phyloP scores from a whole-genome alignment of 2,329 filamentous ascomycete species.

The Nectriaceae sp. region DNA sequence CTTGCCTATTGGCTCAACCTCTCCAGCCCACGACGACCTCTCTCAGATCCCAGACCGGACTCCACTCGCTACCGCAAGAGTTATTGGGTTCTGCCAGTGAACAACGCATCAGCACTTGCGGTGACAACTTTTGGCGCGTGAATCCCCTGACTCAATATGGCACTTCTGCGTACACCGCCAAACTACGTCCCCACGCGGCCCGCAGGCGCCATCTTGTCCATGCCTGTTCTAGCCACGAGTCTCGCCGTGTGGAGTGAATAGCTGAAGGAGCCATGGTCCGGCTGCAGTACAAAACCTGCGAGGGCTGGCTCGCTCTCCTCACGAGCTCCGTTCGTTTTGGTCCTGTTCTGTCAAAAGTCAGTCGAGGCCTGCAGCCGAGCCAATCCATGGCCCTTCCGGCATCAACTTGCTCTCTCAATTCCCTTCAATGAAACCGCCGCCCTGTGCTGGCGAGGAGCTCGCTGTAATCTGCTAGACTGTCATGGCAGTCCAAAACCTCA shows the following conservation, averaged over 20 bases:
- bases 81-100: constrained; percentile 18
- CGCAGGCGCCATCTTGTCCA: constrained; percentile 16
- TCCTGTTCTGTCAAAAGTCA: constrained; percentile 14
- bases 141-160: constrained; percentile 20
- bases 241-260: neutral
- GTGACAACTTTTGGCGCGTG: constrained; percentile 27
- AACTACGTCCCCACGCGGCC: constrained; percentile 28
- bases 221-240: neutral
- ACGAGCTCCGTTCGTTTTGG: constrained; percentile 3
- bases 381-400: constrained; percentile 24
- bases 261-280: neutral
- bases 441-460: constrained; percentile 28
- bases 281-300: constrained; percentile 27
- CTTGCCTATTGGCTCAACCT: constrained; percentile 27
- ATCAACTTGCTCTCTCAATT: constrained; percentile 10
- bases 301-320: constrained; percentile 18
- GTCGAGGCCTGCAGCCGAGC: constrained; percentile 23
- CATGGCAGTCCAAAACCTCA: constrained; percentile 26
- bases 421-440: constrained; percentile 30
- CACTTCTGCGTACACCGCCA: constrained; percentile 28
- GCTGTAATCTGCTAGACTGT: constrained; percentile 22
- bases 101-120: constrained; percentile 27
- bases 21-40: too few relatives aligned
- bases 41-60: constrained; percentile 4
- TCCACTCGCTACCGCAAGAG: constrained; percentile 16